Evolutionary conservation across 1,284 basidiomycete species (phyloP).

Genomic region (Irpex sp.): DNA sequence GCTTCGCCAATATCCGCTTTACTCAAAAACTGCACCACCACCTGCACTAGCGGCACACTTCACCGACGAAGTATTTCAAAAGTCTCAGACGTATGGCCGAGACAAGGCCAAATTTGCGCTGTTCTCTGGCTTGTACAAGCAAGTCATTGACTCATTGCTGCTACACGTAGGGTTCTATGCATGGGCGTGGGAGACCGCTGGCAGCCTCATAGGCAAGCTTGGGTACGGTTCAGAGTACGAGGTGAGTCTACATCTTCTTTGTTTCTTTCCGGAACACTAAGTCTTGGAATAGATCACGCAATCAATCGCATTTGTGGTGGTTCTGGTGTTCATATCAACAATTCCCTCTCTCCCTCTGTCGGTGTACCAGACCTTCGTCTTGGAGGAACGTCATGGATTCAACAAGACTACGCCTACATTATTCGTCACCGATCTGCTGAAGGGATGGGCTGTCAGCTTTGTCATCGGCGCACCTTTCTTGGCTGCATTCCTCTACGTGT

Average conservation of each 20-base stretch:
- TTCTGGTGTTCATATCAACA: constrained; percentile 75
- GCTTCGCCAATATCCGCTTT: constrained; percentile 87
- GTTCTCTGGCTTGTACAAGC: constrained; percentile 79
- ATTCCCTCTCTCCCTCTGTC: constrained; percentile 80
- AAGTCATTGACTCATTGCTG: constrained; percentile 76
- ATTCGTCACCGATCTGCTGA: constrained; percentile 85
- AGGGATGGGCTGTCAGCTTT: constrained; percentile 81
- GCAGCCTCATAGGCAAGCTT: constrained; percentile 54
- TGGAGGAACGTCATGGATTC: constrained; percentile 96
- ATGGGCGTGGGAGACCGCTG: constrained; percentile 79
- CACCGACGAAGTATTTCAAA: constrained; percentile 79
- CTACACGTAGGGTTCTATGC: constrained; percentile 85
- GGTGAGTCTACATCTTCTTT: constrained; percentile 46
- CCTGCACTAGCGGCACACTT: constrained; percentile 81
- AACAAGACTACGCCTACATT: constrained; percentile 90
- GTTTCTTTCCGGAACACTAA: not conserved
- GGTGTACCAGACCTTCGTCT: constrained; percentile 91
- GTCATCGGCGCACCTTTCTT: constrained; percentile 91
- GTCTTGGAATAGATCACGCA: constrained; percentile 72
- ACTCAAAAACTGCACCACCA: constrained; percentile 85
- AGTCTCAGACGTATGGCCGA: constrained; percentile 91
- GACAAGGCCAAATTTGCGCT: constrained; percentile 93
- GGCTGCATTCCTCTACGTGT: constrained; percentile 88
- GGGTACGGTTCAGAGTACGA: constrained; percentile 77
- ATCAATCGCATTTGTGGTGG: constrained; percentile 83